Conservation (phyloP, 148 eudicot genomes). For the Rhododendron williamsianum region DNA sequence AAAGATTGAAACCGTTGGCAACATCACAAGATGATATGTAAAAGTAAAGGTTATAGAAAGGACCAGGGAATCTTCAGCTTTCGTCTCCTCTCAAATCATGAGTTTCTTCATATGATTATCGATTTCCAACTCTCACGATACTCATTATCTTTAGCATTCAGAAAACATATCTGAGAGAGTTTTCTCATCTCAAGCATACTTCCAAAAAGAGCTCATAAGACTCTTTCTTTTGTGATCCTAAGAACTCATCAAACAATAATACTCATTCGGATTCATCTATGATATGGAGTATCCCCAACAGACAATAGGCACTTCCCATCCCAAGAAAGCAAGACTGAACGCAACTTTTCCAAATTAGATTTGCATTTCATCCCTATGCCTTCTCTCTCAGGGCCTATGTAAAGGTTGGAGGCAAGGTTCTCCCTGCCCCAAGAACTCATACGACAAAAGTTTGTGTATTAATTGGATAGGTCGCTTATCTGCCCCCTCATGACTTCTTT, state of each 20-base stretch:
- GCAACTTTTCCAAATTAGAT: not conserved
- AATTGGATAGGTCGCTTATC: not conserved
- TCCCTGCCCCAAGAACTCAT: not conserved
- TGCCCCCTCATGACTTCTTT: not conserved
- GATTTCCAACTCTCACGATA: not conserved
- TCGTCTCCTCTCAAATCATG: not conserved
- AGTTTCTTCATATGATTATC: not conserved
- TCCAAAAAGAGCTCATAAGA: not conserved
- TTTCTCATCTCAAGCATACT: not conserved
- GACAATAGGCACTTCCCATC: not conserved
- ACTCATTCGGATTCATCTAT: not conserved
- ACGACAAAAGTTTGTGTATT: not conserved
- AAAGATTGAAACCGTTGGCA: not conserved
- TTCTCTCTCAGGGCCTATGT: not conserved
- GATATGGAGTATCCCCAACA: not conserved
- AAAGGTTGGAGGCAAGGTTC: not conserved
- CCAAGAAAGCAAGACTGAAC: not conserved
- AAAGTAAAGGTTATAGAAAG: not conserved
- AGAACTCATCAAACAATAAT: not conserved
- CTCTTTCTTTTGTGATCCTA: not conserved
- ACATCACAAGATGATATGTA: not conserved
- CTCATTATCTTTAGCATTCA: not conserved
- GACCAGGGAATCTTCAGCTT: not conserved
- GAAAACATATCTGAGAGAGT: not conserved
- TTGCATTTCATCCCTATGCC: not conserved